Percentiles rank a stretch among this genome's conserved stretches.
Conservation (phyloP, 192 early-diverging fungal genomes). For the Coemansia sp. region DNA sequence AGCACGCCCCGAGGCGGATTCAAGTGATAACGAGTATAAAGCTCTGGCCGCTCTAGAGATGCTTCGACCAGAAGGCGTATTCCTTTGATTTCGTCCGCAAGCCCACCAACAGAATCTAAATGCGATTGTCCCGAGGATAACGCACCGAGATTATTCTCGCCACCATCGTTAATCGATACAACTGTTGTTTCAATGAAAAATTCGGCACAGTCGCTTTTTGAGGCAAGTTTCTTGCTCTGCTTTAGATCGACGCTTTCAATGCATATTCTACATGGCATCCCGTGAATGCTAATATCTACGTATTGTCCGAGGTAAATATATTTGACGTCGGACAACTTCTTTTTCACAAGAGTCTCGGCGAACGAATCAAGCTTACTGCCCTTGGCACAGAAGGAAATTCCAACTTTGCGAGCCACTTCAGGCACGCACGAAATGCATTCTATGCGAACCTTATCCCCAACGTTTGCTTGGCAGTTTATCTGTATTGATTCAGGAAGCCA, state of each 20-base stretch:
- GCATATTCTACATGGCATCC: constrained; percentile 19
- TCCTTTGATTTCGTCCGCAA: constrained; percentile 66
- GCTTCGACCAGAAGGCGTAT: constrained; percentile 86
- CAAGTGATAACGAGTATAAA: constrained; percentile 76
- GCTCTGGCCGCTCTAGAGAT: constrained; percentile 68
- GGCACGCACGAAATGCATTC: constrained; percentile 12
- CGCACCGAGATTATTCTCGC: background rate
- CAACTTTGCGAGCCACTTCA: constrained; percentile 11
- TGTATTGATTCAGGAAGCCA: constrained; percentile 22
- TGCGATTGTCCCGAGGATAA: background rate
- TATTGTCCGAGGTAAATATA: constrained; percentile 22
- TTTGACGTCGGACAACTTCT: constrained; percentile 30
- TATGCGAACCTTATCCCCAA: constrained; percentile 33
- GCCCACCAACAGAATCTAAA: constrained; percentile 70
- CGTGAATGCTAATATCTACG: constrained; percentile 34
- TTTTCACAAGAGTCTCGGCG: constrained; percentile 17
- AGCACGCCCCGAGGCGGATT: constrained; percentile 88
- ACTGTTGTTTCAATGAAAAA: constrained; percentile 4
- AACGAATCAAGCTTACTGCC: constrained; percentile 10
- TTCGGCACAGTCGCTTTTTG: constrained; percentile 7
- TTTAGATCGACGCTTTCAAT: constrained; percentile 8
- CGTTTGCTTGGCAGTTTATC: constrained; percentile 34
- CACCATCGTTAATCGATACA: background rate
- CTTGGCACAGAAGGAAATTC: background rate
- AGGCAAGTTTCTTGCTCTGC: background rate